Base-by-base conservation (phyloP, 2,329 filamentous ascomycete species). In the Sarocladium oryzae region DNA sequence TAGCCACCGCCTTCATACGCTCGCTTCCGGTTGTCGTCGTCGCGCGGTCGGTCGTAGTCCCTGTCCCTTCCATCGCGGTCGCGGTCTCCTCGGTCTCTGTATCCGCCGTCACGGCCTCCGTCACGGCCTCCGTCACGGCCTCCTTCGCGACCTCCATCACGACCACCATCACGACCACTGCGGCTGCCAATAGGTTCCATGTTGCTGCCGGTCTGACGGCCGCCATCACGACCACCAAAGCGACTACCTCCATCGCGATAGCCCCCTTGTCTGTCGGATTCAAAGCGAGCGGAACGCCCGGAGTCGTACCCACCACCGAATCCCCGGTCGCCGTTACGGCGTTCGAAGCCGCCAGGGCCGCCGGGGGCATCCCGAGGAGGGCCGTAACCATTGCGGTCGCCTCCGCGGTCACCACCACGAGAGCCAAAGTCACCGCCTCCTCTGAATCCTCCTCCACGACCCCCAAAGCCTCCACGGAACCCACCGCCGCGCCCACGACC, bases 171-270 rank as follows among this genome's bases (percentile, higher is more conserved):
- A 8, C 52, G 24, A 8, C 35, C 24, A 26, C 35, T 49, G 61
- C 83, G 66, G 54, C 82, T 81, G 62, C 86, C 84, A 65, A 93
- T 81, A 55, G 88, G 89, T 66, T 95, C 89, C 69, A 86, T 86
- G 70, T 95, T 93, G 72, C 88, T 88, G 57, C 88, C 88, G 52
- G 82, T 85, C 38, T 73, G 71, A 53, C 78, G 75, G 54, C 61
- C 61, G 11, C 57, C 58, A 24, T 65, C 63, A 41, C 63, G 59
- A 45, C 65, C 66, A 52, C 62, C 62, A 54, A 55, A 58, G 53
- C 66, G 63, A 28, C 65, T 64, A 37, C 46, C 40, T 46, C 16
- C 36, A 10, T 40, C 36, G 57, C 81, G 75, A 59, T 77, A 74
- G 55, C 70, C 74, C 58, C 73, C 58, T 53, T 63, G 58, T 58